Conservation (phyloP, 1,139 yeast species). For the Scheffersomyces illinoinensis region DNA sequence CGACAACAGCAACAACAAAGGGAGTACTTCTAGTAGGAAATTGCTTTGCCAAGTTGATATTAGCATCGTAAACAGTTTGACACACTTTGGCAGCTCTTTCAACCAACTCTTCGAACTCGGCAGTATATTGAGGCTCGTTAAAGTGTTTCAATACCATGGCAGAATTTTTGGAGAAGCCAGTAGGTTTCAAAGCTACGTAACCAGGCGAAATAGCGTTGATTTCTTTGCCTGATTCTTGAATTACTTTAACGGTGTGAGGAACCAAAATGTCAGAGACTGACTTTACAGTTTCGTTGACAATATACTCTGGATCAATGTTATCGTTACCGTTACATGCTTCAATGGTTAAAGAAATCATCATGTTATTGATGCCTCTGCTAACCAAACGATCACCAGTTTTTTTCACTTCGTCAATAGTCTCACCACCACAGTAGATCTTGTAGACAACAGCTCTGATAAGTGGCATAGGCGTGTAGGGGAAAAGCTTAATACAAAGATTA, state of each 20-base stretch:
- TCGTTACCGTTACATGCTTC: constrained; percentile 85
- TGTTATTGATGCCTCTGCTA: constrained; percentile 79
- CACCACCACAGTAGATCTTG: constrained; percentile 91
- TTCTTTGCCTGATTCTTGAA: constrained; percentile 42
- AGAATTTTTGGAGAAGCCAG: constrained; percentile 81
- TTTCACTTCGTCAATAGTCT: constrained; percentile 66
- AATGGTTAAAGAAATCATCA: constrained; percentile 91
- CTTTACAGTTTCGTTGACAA: constrained; percentile 63
- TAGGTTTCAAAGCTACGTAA: constrained; percentile 89
- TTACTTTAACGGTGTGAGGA: constrained; percentile 62
- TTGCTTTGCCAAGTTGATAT: constrained; percentile 42
- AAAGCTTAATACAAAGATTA: constrained; percentile 60
- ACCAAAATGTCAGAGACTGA: constrained; percentile 72
- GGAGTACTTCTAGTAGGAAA: constrained; percentile 77
- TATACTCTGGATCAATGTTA: constrained; percentile 61
- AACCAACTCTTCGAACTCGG: constrained; percentile 61
- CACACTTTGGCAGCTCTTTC: constrained; percentile 63
- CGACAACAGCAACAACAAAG: constrained; percentile 82
- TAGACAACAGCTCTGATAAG: constrained; percentile 73
- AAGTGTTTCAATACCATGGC: constrained; percentile 70
- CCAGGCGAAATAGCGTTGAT: constrained; percentile 75
- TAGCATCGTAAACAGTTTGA: constrained; percentile 56
- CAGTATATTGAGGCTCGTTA: constrained; percentile 45
- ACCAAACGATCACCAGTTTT: constrained; percentile 68
- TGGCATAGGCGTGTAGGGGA: constrained; percentile 75